phyloP scores from a whole-genome alignment of 2,329 filamentous ascomycete species.

The Rhytidhysteron rufulum region DNA sequence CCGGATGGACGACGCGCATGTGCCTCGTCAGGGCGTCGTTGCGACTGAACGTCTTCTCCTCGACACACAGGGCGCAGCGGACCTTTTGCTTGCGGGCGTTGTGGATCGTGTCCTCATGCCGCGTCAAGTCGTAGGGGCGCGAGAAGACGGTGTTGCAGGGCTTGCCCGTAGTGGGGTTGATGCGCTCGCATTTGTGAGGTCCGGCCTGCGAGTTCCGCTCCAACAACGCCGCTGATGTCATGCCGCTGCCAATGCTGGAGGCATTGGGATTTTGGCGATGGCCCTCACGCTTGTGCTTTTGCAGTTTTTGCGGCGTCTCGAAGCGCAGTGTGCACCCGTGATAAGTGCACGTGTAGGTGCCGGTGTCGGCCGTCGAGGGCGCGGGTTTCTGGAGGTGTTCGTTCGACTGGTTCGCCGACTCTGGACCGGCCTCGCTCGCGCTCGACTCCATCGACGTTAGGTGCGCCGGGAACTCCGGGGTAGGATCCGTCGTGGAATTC shows the following conservation, averaged over 20 bases:
- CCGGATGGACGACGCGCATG: slow-evolving; percentile 90
- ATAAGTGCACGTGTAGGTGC: slow-evolving; percentile 95
- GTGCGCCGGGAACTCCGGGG: slow-evolving; percentile 56
- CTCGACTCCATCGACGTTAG: slow-evolving; percentile 61
- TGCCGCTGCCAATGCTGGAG: slow-evolving; percentile 31
- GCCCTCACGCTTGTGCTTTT: slow-evolving; percentile 93
- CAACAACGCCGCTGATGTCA: slow-evolving; percentile 54
- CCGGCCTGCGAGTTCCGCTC: slow-evolving; percentile 82
- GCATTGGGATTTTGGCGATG: slow-evolving; percentile 60
- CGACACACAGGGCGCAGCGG: slow-evolving; percentile 84
- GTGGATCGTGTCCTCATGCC: slow-evolving; percentile 97
- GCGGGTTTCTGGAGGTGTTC: slow-evolving; percentile 51
- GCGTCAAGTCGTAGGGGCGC: slow-evolving; percentile 89
- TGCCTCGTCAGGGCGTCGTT: slow-evolving; percentile 93
- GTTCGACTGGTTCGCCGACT: slow-evolving; percentile 40
- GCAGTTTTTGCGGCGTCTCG: slow-evolving; percentile 77
- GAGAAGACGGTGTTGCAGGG: slow-evolving; percentile 94
- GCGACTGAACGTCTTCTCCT: slow-evolving; percentile 95
- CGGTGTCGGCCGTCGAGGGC: slow-evolving; percentile 68
- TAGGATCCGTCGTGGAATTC: slow-evolving; percentile 35
- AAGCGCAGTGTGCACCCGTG: slow-evolving; percentile 87
- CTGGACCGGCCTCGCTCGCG: slow-evolving; percentile 49
- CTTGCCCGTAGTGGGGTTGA: slow-evolving; percentile 93
- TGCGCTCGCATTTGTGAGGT: slow-evolving; percentile 86
- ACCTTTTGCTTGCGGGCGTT: slow-evolving; percentile 93